A percentile compares a stretch with the other conserved stretches of the same genome.
phyloP scores from a whole-genome alignment of 768 basidiomycete genomes.

The Mycena amicta region DNA sequence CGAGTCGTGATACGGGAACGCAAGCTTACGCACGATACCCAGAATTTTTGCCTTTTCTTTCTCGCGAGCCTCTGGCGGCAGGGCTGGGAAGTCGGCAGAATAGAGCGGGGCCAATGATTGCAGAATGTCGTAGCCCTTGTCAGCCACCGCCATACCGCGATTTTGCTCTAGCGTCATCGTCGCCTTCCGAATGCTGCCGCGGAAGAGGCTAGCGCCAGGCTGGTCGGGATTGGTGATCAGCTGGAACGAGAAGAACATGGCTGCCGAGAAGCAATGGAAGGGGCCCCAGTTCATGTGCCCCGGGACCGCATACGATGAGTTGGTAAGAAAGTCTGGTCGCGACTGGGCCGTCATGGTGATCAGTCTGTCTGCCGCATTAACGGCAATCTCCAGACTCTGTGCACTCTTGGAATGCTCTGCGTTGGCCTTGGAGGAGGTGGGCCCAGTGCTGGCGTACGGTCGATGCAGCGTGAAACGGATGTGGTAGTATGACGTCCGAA shows the following conservation, averaged over 20 bases:
- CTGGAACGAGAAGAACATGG: constrained; percentile 92
- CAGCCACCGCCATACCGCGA: constrained; percentile 66
- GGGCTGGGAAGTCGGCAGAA: constrained; percentile 58
- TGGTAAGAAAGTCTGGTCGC: constrained; percentile 74
- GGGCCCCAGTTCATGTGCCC: constrained; percentile 86
- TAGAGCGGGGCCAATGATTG: constrained; percentile 76
- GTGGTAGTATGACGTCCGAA: constrained; percentile 76
- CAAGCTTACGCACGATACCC: constrained; percentile 70
- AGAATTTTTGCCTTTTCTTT: constrained; percentile 64
- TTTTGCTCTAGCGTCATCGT: constrained; percentile 66
- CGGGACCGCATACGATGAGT: constrained; percentile 68
- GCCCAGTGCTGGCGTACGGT: constrained; percentile 61
- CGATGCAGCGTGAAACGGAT: constrained; percentile 85
- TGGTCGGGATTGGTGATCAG: constrained; percentile 80
- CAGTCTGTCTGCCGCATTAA: constrained; percentile 74
- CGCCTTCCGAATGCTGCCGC: constrained; percentile 72
- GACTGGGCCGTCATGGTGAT: constrained; percentile 78
- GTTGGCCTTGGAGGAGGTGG: constrained; percentile 32
- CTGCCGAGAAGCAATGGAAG: constrained; percentile 83
- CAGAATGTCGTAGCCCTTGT: constrained; percentile 74
- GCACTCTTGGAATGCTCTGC: constrained; percentile 48
- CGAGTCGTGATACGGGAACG: constrained; percentile 80
- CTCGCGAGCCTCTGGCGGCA: constrained; percentile 53
- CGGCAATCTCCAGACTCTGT: constrained; percentile 72
- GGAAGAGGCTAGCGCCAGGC: constrained; percentile 75